Percentiles rank a stretch among this genome's conserved stretches.
Conservation (phyloP, 163 green algal species). For the Volvox carteri region DNA sequence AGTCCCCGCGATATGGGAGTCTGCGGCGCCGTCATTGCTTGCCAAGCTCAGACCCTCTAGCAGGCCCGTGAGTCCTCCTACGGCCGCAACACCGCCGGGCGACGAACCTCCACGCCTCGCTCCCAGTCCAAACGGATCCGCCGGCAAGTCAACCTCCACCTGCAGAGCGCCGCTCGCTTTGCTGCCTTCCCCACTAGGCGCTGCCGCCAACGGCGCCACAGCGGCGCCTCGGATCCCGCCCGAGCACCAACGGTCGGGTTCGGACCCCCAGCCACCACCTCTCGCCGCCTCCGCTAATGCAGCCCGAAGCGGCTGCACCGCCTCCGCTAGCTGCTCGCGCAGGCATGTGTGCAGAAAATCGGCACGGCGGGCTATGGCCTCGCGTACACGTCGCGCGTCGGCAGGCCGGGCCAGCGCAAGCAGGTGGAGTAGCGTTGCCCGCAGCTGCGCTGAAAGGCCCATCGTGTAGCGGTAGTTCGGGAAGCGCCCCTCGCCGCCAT, state of each 20-base stretch:
- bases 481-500: conserved; percentile 54
- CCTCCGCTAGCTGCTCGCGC: conserved; percentile 36
- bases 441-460: conserved; percentile 65
- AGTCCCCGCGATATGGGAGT: neutral
- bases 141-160: neutral
- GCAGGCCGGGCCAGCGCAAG: conserved; percentile 59
- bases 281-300: neutral
- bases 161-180: neutral
- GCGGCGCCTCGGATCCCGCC: too few species aligned
- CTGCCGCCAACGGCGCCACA: neutral
- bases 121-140: conserved; percentile 39
- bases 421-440: conserved; percentile 71
- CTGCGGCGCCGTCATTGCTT: too few species aligned
- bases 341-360: conserved; percentile 30
- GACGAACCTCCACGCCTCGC: neutral
- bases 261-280: neutral
- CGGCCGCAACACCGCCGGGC: neutral
- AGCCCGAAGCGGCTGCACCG: conserved; percentile 18
- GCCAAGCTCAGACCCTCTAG: conserved; percentile 16
- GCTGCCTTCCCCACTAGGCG: neutral
- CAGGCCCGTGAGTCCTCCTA: neutral
- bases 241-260: too few species aligned
- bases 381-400: conserved; percentile 35
- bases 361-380: conserved; percentile 23
- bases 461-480: conserved; percentile 74